Evolutionary conservation across 805 yeast species (phyloP), one percentile per base, ranked within the genome.

Genomic region (Saccharomycopsis sp.): DNA sequence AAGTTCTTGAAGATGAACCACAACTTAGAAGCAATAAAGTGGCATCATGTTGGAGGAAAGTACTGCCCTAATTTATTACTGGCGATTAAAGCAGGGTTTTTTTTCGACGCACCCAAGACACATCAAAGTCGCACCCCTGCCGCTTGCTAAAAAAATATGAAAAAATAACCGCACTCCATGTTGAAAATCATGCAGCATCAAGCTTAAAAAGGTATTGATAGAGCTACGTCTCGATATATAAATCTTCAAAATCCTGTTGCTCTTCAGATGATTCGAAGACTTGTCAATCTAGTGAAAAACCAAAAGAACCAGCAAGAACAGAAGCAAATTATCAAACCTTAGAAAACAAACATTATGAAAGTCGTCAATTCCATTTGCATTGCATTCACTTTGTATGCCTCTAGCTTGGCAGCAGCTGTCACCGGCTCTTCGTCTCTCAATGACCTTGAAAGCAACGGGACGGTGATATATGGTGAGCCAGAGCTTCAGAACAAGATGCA

Each of bases 311-410:
- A n/a, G n/a, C n/a, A n/a, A n/a, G n/a, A n/a, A n/a, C n/a, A n/a
- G n/a, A n/a, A n/a, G n/a, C n/a, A n/a, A n/a, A n/a, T n/a, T n/a
- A n/a, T n/a, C n/a, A n/a, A n/a, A n/a, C n/a, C n/a, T n/a, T n/a
- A n/a, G n/a, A n/a, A n/a, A n/a, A n/a, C n/a, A n/a, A n/a, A 29
- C 5, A 44, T 16, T 7, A 44, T 44, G 48, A 44, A 44, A 18
- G 16, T 44, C 12, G 21, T 44, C 16, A 44, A 18, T 18, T 44
- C 48, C 48, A 44, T 44, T 20, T 44, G 48, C 16, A 18, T 44
- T 12, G 48, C 48, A 18, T 44, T 44, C 48, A 16, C 48, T 16
- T 44, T 44, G 16, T 44, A 44, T 44, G 48, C 48, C 48, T 44
- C 9, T 12, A 44, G 21, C 21, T 16, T 44, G 16, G 48, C 48